Conservation (phyloP, 225 moss, liverwort and hornwort genomes). For the Polytrichum formosum region DNA sequence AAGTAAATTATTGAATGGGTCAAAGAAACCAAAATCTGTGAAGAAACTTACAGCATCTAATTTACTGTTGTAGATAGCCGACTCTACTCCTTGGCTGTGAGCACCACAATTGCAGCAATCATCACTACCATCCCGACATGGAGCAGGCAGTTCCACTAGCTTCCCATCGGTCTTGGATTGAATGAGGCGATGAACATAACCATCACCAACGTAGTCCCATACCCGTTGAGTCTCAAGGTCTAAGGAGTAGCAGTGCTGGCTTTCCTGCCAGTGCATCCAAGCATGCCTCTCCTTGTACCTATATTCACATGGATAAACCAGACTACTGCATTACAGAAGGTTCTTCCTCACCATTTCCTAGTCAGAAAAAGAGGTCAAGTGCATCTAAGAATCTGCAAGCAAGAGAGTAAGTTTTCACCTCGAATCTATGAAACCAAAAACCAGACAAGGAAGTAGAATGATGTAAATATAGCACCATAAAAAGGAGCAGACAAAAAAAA, state of each 20-base stretch:
- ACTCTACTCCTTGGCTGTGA: conserved; percentile 69
- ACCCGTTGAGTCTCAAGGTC: conserved; percentile 96
- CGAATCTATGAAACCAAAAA: neutral
- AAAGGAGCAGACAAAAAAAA: neutral
- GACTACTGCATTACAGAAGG: neutral
- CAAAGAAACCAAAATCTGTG: neutral
- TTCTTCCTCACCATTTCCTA: neutral
- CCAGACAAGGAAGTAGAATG: neutral
- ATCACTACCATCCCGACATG: conserved; percentile 91
- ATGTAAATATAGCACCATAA: neutral
- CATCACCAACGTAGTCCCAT: conserved; percentile 98
- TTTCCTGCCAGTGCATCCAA: conserved; percentile 94
- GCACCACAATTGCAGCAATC: conserved; percentile 92
- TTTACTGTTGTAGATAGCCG: conserved; percentile 83
- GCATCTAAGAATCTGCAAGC: neutral
- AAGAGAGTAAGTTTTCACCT: neutral
- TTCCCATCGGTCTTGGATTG: conserved; percentile 97
- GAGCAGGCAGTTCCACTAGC: conserved; percentile 87
- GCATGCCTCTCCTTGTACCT: conserved; percentile 97
- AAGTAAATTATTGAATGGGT: too few species aligned
- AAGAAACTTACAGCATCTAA: conserved; percentile 69
- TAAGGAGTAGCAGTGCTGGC: conserved; percentile 90
- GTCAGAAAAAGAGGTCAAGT: neutral
- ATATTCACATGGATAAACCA: conserved; percentile 3
- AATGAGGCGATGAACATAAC: conserved; percentile 94